These are phyloP conservation scores for Yamadazyma friedrichii DNA, from an alignment of 1,139 yeast genomes.

Conservation along the genomic window DNA sequence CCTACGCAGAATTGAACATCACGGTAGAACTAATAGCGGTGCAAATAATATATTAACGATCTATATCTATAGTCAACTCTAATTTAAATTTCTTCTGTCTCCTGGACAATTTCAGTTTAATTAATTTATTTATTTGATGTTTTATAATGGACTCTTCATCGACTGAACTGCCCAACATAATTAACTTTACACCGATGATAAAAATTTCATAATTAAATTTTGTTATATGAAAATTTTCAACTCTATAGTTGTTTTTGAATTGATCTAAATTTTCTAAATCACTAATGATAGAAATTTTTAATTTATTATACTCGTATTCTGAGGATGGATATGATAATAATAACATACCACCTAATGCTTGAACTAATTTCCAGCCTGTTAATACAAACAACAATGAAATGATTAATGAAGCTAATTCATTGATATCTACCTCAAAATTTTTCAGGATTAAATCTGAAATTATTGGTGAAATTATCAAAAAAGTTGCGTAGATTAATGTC, in stretches of 20 bases:
- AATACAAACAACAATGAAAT: constrained; percentile 50
- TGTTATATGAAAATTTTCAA: constrained; percentile 53
- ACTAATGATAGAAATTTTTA: constrained; percentile 33
- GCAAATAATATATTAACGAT: no score
- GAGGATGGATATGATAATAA: constrained; percentile 53
- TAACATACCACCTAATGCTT: constrained; percentile 50
- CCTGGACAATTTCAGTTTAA: constrained; percentile 22
- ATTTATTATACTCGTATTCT: constrained; percentile 35
- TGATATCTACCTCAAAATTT: constrained; percentile 37
- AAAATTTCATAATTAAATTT: constrained; percentile 61
- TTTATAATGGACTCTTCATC: constrained; percentile 64
- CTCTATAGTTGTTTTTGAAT: constrained; percentile 48
- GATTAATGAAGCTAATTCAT: constrained; percentile 49
- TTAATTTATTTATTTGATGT: constrained; percentile 50
- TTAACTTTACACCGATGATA: constrained; percentile 53
- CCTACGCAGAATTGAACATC: no score
- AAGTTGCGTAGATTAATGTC: constrained; percentile 55
- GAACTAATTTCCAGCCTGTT: constrained; percentile 56
- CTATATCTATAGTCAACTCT: constrained; percentile 65
- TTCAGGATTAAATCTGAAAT: constrained; percentile 29
- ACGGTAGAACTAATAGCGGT: no score
- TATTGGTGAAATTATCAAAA: constrained; percentile 33
- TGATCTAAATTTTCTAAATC: constrained; percentile 45
- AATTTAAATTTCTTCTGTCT: constrained; percentile 28
- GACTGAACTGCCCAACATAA: constrained; percentile 66